phyloP scores from a whole-genome alignment of 495 filamentous ascomycete species.

The Trichoderma orchidacearum region DNA sequence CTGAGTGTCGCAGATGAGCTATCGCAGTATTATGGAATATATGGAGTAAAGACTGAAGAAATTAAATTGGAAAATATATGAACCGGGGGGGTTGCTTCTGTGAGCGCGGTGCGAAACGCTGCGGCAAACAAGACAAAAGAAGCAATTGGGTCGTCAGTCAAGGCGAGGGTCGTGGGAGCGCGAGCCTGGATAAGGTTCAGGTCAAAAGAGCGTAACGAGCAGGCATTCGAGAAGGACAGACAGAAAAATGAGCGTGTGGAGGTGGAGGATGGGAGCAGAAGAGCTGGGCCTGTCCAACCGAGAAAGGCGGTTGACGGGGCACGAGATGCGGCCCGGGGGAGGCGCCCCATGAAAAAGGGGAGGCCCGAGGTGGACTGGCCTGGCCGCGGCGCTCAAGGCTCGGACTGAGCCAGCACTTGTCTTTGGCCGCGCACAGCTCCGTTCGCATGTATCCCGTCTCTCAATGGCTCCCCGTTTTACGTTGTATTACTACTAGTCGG shows the following conservation, averaged over 20 bases:
- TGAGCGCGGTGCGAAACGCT: background rate
- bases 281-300: no score
- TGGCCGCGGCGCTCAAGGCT: background rate
- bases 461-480: no score
- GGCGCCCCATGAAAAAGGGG: background rate
- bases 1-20: background rate
- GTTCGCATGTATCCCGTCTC: no score
- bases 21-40: background rate
- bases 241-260: background rate
- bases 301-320: background rate
- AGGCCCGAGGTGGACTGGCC: background rate
- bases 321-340: background rate
- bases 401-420: no score
- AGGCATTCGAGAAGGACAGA: background rate
- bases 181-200: background rate
- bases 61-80: background rate
- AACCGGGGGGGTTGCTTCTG: no score
- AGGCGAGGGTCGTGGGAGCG: background rate
- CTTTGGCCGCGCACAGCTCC: no score
- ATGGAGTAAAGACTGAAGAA: background rate
- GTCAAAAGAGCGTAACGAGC: background rate
- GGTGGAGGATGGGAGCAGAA: background rate
- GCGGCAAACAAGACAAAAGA: no score
- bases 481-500: no score
- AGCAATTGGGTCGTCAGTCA: no score